These are phyloP conservation scores for Hysterium pulicare DNA, from an alignment of 2,329 filamentous ascomycete genomes.

Conservation along the genomic window DNA sequence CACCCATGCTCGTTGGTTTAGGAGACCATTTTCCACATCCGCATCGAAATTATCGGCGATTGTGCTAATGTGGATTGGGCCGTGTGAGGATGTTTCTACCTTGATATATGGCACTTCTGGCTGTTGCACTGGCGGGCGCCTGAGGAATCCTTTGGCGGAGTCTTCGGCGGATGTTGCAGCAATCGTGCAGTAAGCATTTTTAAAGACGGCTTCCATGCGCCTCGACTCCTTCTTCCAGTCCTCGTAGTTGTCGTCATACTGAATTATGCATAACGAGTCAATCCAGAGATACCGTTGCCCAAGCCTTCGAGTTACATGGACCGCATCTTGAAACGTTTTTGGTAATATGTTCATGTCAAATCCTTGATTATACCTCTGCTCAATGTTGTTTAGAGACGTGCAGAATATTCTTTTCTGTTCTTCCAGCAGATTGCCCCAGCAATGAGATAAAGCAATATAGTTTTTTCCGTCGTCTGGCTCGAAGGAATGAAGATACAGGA, in stretches of 20 bases:
- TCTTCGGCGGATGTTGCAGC: not conserved
- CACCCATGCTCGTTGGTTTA: constrained; percentile 3
- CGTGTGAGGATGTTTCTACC: not conserved
- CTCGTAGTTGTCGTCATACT: not conserved
- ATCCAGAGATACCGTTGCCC: constrained; percentile 15
- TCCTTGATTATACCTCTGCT: not conserved
- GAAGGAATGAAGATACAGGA: not conserved
- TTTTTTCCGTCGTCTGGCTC: not conserved
- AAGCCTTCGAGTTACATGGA: constrained; percentile 10
- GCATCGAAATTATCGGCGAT: not conserved
- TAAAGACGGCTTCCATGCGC: not conserved
- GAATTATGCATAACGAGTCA: constrained; percentile 5
- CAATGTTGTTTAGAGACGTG: not conserved
- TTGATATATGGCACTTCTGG: too few relatives aligned
- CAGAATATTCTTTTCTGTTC: not conserved
- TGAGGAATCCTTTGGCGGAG: not conserved
- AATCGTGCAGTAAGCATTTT: not conserved
- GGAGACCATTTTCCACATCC: not conserved
- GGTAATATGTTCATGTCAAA: constrained; percentile 8
- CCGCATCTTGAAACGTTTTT: constrained; percentile 13
- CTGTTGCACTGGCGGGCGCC: not conserved
- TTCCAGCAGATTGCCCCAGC: not conserved
- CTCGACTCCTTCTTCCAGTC: not conserved
- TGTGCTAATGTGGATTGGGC: not conserved
- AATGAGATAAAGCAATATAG: not conserved